These are phyloP conservation scores for Pestalotiopsis fici DNA, from an alignment of 2,329 filamentous ascomycete genomes.

Conservation along the genomic window DNA sequence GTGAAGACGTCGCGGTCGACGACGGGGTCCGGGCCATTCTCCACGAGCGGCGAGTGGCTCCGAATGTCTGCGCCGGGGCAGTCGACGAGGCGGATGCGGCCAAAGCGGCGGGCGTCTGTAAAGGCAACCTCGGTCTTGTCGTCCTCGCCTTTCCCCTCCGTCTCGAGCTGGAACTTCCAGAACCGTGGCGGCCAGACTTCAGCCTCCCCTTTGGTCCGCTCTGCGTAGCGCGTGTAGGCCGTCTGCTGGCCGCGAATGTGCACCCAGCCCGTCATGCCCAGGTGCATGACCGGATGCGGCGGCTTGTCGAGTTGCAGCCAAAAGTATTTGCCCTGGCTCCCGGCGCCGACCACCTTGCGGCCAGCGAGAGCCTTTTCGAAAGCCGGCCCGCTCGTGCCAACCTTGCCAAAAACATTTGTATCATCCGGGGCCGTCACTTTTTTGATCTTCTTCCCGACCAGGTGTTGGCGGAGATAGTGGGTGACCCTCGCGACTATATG, in stretches of 20 bases:
- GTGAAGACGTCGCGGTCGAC: slow-evolving; percentile 78
- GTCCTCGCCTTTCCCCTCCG: slow-evolving; percentile 52
- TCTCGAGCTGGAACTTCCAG: slow-evolving; percentile 81
- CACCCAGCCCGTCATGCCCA: slow-evolving; percentile 85
- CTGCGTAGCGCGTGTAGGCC: slow-evolving; percentile 81
- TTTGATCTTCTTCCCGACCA: slow-evolving; percentile 81
- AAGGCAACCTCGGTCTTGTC: slow-evolving; percentile 70
- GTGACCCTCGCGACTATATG: slow-evolving; percentile 77
- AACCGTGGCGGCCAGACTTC: slow-evolving; percentile 85
- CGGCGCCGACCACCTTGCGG: slow-evolving; percentile 69
- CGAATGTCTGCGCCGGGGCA: slow-evolving; percentile 77
- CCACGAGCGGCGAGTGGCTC: slow-evolving; percentile 74
- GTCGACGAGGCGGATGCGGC: slow-evolving; percentile 78
- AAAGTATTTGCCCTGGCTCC: slow-evolving; percentile 96
- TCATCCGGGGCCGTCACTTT: slow-evolving; percentile 76
- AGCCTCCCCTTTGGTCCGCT: slow-evolving; percentile 63
- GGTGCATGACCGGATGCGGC: slow-evolving; percentile 87
- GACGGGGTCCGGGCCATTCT: slow-evolving; percentile 94
- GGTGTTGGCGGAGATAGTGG: slow-evolving; percentile 77
- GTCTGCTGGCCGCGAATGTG: slow-evolving; percentile 80
- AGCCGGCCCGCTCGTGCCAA: slow-evolving; percentile 73
- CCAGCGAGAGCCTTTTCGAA: slow-evolving; percentile 75
- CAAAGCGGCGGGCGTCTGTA: slow-evolving; percentile 79
- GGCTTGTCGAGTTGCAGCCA: slow-evolving; percentile 76
- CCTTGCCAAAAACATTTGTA: slow-evolving; percentile 86